Percentiles rank a stretch among this genome's conserved stretches.
Evolutionary conservation across 805 yeast genomes (phyloP).

Genomic region (Yarrowia sp.): DNA sequence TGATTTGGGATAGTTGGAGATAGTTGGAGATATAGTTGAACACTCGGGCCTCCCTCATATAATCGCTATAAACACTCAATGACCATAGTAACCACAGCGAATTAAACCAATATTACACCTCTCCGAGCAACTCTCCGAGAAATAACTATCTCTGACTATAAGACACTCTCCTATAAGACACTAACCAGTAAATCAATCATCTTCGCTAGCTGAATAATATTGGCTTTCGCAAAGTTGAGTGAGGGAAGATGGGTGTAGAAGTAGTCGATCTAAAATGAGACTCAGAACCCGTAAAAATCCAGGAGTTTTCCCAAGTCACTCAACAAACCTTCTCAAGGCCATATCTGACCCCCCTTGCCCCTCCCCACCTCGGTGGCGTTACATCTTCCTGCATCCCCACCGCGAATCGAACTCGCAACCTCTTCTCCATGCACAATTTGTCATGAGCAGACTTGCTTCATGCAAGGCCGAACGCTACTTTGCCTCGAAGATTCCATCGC

Average conservation of each 20-base stretch:
- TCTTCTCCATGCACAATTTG: slow-evolving; percentile 7
- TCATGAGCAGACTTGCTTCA: not conserved
- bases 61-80: too few species aligned
- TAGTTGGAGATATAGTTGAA: too few species aligned
- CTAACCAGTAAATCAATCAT: not conserved
- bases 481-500: slow-evolving; percentile 22
- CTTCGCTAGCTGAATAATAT: slow-evolving; percentile 2
- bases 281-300: too few species aligned
- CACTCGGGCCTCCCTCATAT: too few species aligned
- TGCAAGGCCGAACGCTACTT: not conserved
- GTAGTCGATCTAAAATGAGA: not conserved
- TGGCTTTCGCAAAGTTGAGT: slow-evolving; percentile 14
- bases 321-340: too few species aligned
- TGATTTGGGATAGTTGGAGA: too few species aligned
- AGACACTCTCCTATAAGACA: not conserved
- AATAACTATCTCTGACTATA: too few species aligned
- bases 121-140: not conserved
- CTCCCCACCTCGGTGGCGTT: not conserved
- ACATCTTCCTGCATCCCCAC: not conserved
- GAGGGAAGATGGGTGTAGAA: slow-evolving; percentile 1
- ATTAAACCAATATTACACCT: too few species aligned
- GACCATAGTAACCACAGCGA: too few species aligned
- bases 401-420: not conserved
- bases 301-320: too few species aligned
- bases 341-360: too few species aligned